Conservation (phyloP, 2,329 filamentous ascomycete genomes). For the Aspergillus hortae region DNA sequence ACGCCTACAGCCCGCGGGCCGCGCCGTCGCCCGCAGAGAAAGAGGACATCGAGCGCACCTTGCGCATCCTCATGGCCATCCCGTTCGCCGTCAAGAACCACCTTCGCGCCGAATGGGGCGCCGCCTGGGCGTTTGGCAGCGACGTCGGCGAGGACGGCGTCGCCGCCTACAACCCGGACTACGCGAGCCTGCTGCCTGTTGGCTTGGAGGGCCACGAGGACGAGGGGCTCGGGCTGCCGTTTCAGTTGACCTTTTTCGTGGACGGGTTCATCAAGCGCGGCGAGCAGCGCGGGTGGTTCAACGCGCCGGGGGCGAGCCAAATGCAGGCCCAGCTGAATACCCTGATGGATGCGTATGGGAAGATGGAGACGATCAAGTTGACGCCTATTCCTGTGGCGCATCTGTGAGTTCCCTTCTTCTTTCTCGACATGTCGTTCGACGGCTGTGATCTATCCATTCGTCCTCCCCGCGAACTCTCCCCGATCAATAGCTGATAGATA, state of each 20-base stretch:
- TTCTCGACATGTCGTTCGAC: background rate
- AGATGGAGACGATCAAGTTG: slow-evolving; percentile 63
- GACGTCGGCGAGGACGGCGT: slow-evolving; percentile 27
- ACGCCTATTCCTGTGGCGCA: slow-evolving; percentile 64
- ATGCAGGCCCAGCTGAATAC: slow-evolving; percentile 57
- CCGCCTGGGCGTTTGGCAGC: slow-evolving; percentile 37
- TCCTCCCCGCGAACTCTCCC: background rate
- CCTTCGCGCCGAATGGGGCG: slow-evolving; percentile 60
- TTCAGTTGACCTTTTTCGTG: slow-evolving; percentile 59
- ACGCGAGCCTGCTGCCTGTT: slow-evolving; percentile 48
- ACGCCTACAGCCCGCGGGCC: slow-evolving; percentile 35
- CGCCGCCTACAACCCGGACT: slow-evolving; percentile 44
- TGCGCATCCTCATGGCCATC: slow-evolving; percentile 58
- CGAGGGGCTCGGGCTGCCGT: slow-evolving; percentile 56
- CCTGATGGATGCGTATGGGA: slow-evolving; percentile 57
- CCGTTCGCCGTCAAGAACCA: slow-evolving; percentile 64
- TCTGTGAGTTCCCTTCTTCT: slow-evolving; percentile 34
- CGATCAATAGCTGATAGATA: background rate
- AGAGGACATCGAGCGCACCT: slow-evolving; percentile 56
- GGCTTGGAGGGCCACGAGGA: slow-evolving; percentile 55
- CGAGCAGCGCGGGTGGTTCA: slow-evolving; percentile 56
- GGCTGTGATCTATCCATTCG: background rate
- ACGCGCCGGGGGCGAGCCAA: slow-evolving; percentile 56
- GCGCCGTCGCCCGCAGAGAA: slow-evolving; percentile 43
- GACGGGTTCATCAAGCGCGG: slow-evolving; percentile 59